Base-by-base conservation (phyloP, 331 rosid species). In the Quercus lobata region DNA sequence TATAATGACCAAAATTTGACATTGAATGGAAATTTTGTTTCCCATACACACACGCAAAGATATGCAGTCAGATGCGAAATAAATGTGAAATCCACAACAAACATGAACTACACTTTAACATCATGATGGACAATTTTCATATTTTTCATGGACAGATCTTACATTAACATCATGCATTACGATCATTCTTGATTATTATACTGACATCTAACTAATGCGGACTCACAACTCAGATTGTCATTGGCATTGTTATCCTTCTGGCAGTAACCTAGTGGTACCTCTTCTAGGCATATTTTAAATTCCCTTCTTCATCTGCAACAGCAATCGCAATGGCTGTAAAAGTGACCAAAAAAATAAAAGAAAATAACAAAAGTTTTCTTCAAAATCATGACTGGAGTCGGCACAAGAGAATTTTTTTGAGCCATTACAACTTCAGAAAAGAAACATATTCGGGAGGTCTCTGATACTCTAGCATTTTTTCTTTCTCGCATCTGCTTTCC, bases 401-500 rank as follows among this genome's bases (percentile, higher is more conserved):
- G 53, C 83, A 57, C 81, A 70, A 35, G 5, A 49, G 27, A 29
- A 19, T 6, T 19, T n/a, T 30, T 32, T 32, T 34, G 52, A n/a
- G 12, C 17, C 60, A 57, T 22, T 32, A 74, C 0, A n/a, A 19
- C 56, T 57, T 57, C 19, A 19, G 29, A 21, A 32, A 9, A 71
- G 56, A 55, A 10, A 69, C 44, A 57, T 7, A 76, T 52, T 58
- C 72, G 25, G 69, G 37, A 71, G 18, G 71, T 65, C 34, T 80
- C 83, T 62, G 69, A 58, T 80, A 69, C 72, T 78, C 79, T 80
- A 89, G 83, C 74, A 83, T 70, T 75, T 89, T 90, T 85, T 90
- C 84, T 83, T 95, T 87, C 99, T 91, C 29, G 98, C 98, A 78
- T 95, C 98, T 44, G 96, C 97, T 87, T 93, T 95, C 99, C 98